Conservation (phyloP, 2,329 filamentous ascomycete genomes). For the Beauveria asiatica region DNA sequence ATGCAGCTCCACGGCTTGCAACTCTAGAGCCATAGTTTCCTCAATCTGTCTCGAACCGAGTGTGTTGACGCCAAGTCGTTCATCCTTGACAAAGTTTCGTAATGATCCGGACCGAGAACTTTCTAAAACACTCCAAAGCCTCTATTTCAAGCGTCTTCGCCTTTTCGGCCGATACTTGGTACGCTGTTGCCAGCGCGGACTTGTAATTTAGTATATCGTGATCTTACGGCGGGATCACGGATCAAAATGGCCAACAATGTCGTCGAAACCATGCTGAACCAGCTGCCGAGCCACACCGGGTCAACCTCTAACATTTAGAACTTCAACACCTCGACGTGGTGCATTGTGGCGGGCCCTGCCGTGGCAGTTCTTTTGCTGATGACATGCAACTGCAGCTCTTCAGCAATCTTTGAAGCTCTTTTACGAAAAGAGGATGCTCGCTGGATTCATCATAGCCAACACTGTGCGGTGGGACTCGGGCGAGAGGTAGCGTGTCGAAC, state of each 20-base stretch:
- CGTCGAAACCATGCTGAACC: neutral
- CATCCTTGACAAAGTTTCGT: slow-evolving; percentile 13
- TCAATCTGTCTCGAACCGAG: neutral
- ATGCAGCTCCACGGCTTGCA: neutral
- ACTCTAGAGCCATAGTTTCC: neutral
- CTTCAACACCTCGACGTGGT: neutral
- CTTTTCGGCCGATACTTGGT: slow-evolving; percentile 6
- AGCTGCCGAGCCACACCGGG: neutral
- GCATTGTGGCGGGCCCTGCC: neutral
- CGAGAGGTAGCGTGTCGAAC: neutral
- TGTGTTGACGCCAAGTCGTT: neutral
- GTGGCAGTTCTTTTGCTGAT: neutral
- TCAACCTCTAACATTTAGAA: neutral
- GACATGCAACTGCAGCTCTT: neutral
- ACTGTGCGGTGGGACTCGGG: neutral
- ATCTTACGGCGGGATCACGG: neutral
- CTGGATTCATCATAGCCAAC: neutral
- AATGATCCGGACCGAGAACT: slow-evolving; percentile 12
- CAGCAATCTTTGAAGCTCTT: neutral
- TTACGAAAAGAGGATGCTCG: neutral
- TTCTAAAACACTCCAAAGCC: slow-evolving; percentile 11
- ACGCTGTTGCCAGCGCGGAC: neutral
- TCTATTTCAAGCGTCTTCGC: slow-evolving; percentile 4
- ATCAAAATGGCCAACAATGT: neutral
- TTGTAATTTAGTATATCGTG: neutral